Percentiles rank a stretch among this genome's conserved stretches.
These are phyloP conservation scores for Spergularia azorica DNA, from an alignment of 179 eudicot genomes.

Conservation along the genomic window DNA sequence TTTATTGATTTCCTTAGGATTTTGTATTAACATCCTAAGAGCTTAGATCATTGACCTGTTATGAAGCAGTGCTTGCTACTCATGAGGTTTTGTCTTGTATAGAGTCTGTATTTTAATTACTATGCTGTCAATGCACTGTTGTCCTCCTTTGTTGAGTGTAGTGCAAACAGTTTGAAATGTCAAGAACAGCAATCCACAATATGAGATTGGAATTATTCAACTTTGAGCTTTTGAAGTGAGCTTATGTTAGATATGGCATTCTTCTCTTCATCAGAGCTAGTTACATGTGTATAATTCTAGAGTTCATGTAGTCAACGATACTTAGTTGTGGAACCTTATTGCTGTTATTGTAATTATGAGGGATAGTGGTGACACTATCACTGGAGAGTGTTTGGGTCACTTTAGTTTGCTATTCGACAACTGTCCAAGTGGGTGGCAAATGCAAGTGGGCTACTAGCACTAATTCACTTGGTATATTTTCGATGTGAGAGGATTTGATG, in stretches of 20 bases:
- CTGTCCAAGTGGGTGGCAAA: too few species aligned
- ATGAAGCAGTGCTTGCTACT: neutral
- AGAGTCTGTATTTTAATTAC: neutral
- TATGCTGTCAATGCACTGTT: neutral
- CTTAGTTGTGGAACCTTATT: too few species aligned
- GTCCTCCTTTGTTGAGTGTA: neutral
- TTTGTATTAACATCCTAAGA: neutral
- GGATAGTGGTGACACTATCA: too few species aligned
- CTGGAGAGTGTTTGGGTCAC: too few species aligned
- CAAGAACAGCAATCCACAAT: neutral
- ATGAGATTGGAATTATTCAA: neutral
- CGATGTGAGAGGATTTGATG: too few species aligned
- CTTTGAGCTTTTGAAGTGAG: neutral
- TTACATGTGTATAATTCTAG: too few species aligned
- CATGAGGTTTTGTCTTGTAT: neutral
- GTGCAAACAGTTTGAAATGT: neutral
- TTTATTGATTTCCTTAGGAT: neutral
- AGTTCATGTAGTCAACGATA: too few species aligned
- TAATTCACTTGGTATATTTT: too few species aligned
- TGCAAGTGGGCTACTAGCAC: too few species aligned
- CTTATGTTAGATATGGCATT: neutral
- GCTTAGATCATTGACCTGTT: neutral
- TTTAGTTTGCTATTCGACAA: too few species aligned
- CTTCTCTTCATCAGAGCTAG: neutral
- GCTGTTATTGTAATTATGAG: too few species aligned